Evolutionary conservation across 495 filamentous ascomycete species (phyloP).

Genomic region (Evansstolkia leycettana): DNA sequence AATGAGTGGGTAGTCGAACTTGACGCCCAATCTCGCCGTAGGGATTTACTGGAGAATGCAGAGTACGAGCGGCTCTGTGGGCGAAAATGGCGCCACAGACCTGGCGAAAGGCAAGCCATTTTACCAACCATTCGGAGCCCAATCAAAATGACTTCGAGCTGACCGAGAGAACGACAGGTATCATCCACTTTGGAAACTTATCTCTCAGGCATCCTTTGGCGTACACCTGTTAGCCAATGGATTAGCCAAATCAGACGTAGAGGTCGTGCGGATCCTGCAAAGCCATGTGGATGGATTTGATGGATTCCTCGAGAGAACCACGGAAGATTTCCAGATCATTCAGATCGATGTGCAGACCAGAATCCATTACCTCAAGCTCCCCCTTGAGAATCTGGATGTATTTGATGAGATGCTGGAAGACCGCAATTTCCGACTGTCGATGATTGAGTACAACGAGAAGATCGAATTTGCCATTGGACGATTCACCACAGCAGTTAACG

Average conservation of each 20-base stretch:
- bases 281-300: slow-evolving; percentile 90
- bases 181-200: slow-evolving; percentile 82
- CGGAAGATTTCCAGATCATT: slow-evolving; percentile 78
- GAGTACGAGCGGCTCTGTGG: slow-evolving; percentile 53
- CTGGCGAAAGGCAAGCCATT: slow-evolving; percentile 36
- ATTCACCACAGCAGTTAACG: slow-evolving; percentile 61
- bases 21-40: slow-evolving; percentile 56
- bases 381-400: slow-evolving; percentile 66
- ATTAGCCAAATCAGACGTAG: slow-evolving; percentile 74
- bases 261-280: slow-evolving; percentile 83
- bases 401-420: slow-evolving; percentile 89
- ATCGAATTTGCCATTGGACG: slow-evolving; percentile 81
- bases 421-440: slow-evolving; percentile 63
- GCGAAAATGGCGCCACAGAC: slow-evolving; percentile 59
- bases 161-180: slow-evolving; percentile 24
- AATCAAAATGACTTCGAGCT: background rate
- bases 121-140: background rate
- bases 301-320: slow-evolving; percentile 70
- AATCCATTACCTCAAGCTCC: slow-evolving; percentile 65
- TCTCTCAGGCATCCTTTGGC: slow-evolving; percentile 88
- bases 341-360: slow-evolving; percentile 61
- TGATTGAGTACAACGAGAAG: slow-evolving; percentile 77
- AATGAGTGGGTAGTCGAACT: slow-evolving; percentile 39
- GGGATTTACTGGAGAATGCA: slow-evolving; percentile 53
- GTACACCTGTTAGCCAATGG: slow-evolving; percentile 77